phyloP scores from a whole-genome alignment of 352 stramenopile genomes.

The Phytophthora cryptogea region DNA sequence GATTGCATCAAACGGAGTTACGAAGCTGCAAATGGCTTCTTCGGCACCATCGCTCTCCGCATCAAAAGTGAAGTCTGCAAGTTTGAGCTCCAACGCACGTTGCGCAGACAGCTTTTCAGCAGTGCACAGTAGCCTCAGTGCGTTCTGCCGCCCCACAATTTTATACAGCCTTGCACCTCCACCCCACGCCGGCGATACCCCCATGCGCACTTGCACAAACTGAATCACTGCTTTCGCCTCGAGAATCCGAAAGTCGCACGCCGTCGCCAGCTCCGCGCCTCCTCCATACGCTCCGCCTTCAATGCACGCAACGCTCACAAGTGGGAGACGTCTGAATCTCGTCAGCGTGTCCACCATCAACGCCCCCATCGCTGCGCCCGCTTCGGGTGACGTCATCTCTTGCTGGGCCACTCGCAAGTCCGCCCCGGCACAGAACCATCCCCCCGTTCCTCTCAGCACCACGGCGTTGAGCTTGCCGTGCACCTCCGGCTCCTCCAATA shows the following conservation, averaged over 20 bases:
- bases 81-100: slow-evolving; percentile 58
- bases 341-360: slow-evolving; percentile 81
- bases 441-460: slow-evolving; percentile 53
- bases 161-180: slow-evolving; percentile 77
- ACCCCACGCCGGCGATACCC: slow-evolving; percentile 84
- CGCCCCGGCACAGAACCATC: slow-evolving; percentile 86
- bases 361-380: slow-evolving; percentile 64
- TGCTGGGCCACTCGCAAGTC: slow-evolving; percentile 82
- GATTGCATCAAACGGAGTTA: slow-evolving; percentile 54
- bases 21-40: slow-evolving; percentile 47
- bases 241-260: slow-evolving; percentile 84
- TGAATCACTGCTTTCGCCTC: slow-evolving; percentile 68
- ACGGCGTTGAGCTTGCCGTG: slow-evolving; percentile 65
- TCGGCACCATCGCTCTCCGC: slow-evolving; percentile 29
- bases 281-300: slow-evolving; percentile 84
- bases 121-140: slow-evolving; percentile 75
- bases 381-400: slow-evolving; percentile 71
- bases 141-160: slow-evolving; percentile 74
- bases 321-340: slow-evolving; percentile 68
- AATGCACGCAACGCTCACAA: slow-evolving; percentile 81
- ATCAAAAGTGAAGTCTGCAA: slow-evolving; percentile 71
- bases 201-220: slow-evolving; percentile 87
- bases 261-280: slow-evolving; percentile 81
- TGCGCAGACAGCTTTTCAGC: slow-evolving; percentile 55
- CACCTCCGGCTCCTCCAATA: slow-evolving; percentile 61